These are phyloP conservation scores for Barnettozyma hawaiiensis DNA, from an alignment of 1,139 yeast genomes.

Conservation along the genomic window DNA sequence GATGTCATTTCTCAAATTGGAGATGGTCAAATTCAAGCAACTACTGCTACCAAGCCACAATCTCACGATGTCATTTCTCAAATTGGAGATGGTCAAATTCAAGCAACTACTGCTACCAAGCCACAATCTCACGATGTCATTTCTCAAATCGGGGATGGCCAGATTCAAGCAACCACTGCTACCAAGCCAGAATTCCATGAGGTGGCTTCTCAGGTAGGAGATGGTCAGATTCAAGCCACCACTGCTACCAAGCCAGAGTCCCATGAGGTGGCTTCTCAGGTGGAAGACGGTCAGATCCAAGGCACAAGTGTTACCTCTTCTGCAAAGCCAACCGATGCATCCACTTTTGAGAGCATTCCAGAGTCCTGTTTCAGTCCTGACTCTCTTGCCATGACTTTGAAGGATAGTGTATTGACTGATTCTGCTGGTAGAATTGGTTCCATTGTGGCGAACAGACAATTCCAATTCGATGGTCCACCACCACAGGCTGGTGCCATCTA, in stretches of 20 bases:
- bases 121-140: constrained; percentile 19
- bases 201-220: constrained; percentile 48
- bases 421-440: constrained; percentile 67
- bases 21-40: constrained; percentile 22
- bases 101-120: constrained; percentile 32
- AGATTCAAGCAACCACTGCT: constrained; percentile 38
- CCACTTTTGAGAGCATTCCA: too few relatives aligned
- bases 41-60: too few relatives aligned
- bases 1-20: constrained; percentile 19
- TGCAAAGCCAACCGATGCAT: too few relatives aligned
- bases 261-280: constrained; percentile 20
- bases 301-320: too few relatives aligned
- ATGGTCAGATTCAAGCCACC: constrained; percentile 59
- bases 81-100: constrained; percentile 35
- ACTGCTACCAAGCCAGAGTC: constrained; percentile 34
- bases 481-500: constrained; percentile 85
- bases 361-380: constrained; percentile 26
- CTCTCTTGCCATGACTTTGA: constrained; percentile 50
- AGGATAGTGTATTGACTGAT: constrained; percentile 50
- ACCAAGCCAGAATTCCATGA: constrained; percentile 32
- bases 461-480: constrained; percentile 86
- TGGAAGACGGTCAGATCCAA: constrained; percentile 22
- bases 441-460: constrained; percentile 78
- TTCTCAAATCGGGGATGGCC: constrained; percentile 43
- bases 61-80: constrained; percentile 7